Base-by-base conservation (phyloP, 2,329 filamentous ascomycete species). In the Lanzia echinophila region DNA sequence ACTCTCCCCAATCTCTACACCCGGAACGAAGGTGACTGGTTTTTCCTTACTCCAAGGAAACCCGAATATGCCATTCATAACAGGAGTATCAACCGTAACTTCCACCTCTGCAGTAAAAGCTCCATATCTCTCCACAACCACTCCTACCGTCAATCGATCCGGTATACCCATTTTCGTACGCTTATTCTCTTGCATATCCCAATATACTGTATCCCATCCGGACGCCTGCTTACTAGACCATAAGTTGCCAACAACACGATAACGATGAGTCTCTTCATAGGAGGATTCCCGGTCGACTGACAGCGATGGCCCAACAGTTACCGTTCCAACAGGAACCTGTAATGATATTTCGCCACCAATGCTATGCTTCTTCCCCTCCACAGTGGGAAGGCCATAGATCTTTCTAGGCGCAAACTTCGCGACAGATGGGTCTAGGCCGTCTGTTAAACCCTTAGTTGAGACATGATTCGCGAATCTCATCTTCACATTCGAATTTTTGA, bases 1-100 rank as follows among this genome's bases (percentile, higher is more conserved):
- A 53, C 28, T 54, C 47, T 12, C 33, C 44, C 8, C 71, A 67
- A 53, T 50, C 20, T 49, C 44, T 4, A 60, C 51, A 2, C 43
- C 55, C 2, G 55, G 57, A 12, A 53, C 33, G 47, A 60, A 60
- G 8, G 45, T 24, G 17, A 56, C 58, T 3, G 58, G 57, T 11
- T 41, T 48, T 19, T 45, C 56, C 50, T 48, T 60, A 24, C 42
- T 54, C 58, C 57, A 60, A 13, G 58, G 58, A 46, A 47, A 53
- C 6, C 57, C 56, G 22, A 57, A 53, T 5, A 53, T 33, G 0
- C 58, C 57, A 33, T 53, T 59, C 15, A 51, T 28, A n/a, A 60
- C 31, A 8, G 58, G 57, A 31, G 55, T 60, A 54, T 60, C 57
- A 33, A 60, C 58, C 6, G 24, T 39, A 10, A 60, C 57, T 13